Conservation (phyloP, 2,329 filamentous ascomycete genomes). For the Aspergillus oerlinghausenensis region DNA sequence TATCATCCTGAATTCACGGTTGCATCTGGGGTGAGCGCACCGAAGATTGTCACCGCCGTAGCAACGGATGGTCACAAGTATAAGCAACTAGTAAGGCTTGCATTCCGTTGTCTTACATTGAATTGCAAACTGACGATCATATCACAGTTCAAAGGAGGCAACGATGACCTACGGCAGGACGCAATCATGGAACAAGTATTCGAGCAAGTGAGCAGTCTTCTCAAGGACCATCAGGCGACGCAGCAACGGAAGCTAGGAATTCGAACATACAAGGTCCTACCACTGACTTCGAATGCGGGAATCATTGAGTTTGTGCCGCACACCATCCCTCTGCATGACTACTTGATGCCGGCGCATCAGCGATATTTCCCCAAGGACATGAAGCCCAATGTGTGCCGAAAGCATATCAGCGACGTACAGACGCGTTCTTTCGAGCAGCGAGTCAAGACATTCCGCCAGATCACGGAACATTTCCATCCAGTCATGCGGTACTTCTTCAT, state of each 20-base stretch:
- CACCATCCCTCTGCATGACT: conserved; percentile 88
- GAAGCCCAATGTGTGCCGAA: conserved; percentile 70
- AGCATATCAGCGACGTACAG: conserved; percentile 71
- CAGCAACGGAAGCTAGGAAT: conserved; percentile 85
- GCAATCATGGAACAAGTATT: conserved; percentile 99
- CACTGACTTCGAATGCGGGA: conserved; percentile 76
- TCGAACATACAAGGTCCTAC: conserved; percentile 94
- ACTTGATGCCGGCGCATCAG: conserved; percentile 84
- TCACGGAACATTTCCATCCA: conserved; percentile 78
- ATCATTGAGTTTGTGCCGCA: conserved; percentile 97
- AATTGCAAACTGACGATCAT: conserved; percentile 7
- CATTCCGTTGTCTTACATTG: background rate
- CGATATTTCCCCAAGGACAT: conserved; percentile 80
- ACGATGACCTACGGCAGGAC: conserved; percentile 93
- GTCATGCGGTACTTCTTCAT: conserved; percentile 98
- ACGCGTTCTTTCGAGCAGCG: conserved; percentile 65
- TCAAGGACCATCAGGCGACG: conserved; percentile 80
- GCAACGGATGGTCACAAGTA: conserved; percentile 74
- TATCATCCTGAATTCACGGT: conserved; percentile 76
- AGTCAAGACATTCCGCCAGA: conserved; percentile 69
- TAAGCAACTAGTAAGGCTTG: conserved; percentile 67
- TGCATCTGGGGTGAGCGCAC: conserved; percentile 83
- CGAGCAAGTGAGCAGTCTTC: conserved; percentile 83
- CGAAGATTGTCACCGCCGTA: conserved; percentile 83
- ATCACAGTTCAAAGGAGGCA: conserved; percentile 76